Evolutionary conservation across 148 eudicot genomes (phyloP).

Genomic region (Polygonum aviculare): DNA sequence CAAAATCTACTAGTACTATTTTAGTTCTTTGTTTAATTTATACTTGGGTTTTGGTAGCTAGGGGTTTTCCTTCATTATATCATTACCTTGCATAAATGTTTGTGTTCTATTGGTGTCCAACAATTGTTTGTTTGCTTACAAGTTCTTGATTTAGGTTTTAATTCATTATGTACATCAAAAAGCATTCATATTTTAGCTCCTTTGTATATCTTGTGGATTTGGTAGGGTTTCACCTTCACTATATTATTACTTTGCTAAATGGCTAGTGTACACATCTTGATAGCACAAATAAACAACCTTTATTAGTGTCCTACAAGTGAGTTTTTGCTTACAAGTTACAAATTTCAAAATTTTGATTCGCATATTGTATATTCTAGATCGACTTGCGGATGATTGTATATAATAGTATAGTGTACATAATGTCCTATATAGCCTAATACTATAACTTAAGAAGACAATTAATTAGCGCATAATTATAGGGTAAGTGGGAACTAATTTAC

Average conservation of each 20-base stretch:
- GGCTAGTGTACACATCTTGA: not conserved
- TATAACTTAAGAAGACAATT: too few relatives aligned
- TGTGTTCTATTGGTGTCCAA: too few relatives aligned
- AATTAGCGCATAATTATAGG: not conserved
- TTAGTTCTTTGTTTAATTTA: not conserved
- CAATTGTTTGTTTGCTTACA: too few relatives aligned
- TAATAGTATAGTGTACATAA: too few relatives aligned
- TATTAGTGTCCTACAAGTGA: too few relatives aligned
- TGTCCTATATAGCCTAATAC: not conserved
- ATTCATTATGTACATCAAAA: too few relatives aligned
- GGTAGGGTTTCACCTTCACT: not conserved
- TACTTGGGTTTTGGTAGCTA: not conserved
- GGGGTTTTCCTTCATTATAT: not conserved
- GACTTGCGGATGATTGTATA: too few relatives aligned
- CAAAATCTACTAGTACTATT: not conserved
- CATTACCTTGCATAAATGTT: too few relatives aligned
- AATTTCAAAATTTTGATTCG: not conserved
- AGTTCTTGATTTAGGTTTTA: too few relatives aligned
- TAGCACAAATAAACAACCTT: not conserved
- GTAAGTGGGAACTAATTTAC: not conserved
- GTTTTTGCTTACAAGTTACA: too few relatives aligned
- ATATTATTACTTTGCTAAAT: not conserved
- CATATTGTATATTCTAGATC: not conserved
- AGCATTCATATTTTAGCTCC: too few relatives aligned
- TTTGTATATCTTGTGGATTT: not conserved